Evolutionary conservation across 495 filamentous ascomycete species (phyloP).

Genomic region (Chaetomium cochliodes): DNA sequence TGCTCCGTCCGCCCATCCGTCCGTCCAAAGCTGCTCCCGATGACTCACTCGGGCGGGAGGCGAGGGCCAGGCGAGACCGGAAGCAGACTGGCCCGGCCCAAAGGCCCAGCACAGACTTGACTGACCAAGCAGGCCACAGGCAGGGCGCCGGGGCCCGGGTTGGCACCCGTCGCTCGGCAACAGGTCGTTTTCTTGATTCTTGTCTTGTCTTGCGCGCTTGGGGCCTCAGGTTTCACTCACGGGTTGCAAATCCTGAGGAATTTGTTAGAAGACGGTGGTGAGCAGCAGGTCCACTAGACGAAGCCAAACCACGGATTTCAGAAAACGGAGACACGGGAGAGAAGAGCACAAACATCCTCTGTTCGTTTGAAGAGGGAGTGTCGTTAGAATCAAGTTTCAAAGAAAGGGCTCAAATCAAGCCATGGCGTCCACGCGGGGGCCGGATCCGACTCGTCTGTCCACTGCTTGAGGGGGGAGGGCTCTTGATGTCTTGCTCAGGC

Average conservation of each 20-base stretch:
- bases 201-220: background rate
- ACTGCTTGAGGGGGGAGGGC: background rate
- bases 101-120: background rate
- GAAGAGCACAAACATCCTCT: background rate
- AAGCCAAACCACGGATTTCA: background rate
- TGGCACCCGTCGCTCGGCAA: slow-evolving; percentile 13
- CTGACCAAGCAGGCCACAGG: background rate
- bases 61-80: slow-evolving; percentile 5
- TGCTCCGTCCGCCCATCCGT: background rate
- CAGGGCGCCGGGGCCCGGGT: background rate
- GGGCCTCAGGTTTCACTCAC: background rate
- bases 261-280: background rate
- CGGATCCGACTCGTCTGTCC: too few relatives aligned
- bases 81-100: background rate
- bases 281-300: background rate
- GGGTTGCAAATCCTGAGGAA: background rate
- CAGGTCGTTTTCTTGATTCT: background rate
- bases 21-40: background rate
- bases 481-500: background rate
- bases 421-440: background rate
- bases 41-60: slow-evolving; percentile 25
- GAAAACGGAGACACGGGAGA: too few relatives aligned
- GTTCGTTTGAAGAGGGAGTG: background rate
- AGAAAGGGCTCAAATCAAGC: background rate
- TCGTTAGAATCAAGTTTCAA: background rate